Conservation (phyloP, 1,284 basidiomycete species). For the Singerocomus inundabilis region DNA sequence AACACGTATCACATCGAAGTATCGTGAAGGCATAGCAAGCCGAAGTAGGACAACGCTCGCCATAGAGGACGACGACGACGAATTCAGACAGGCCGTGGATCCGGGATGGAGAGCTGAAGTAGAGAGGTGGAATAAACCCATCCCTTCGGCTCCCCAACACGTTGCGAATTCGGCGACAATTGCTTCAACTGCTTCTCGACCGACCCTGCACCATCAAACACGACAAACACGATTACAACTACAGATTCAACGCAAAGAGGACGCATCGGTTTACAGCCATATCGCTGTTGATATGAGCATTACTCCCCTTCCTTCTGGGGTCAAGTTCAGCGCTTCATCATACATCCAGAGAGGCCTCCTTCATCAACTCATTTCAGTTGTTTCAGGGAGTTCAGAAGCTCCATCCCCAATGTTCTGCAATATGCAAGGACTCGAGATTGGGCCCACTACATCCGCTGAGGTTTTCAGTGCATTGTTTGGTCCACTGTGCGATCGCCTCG, state of each 20-base stretch:
- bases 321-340: constrained; percentile 47
- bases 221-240: neutral
- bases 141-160: constrained; percentile 18
- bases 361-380: constrained; percentile 46
- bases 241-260: constrained; percentile 11
- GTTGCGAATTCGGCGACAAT: neutral
- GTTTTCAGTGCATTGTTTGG: constrained; percentile 42
- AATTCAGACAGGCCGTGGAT: constrained; percentile 43
- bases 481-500: constrained; percentile 44
- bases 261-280: constrained; percentile 12
- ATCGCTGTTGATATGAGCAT: constrained; percentile 51
- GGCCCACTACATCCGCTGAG: constrained; percentile 37
- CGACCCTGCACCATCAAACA: constrained; percentile 19
- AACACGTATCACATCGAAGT: constrained; percentile 30
- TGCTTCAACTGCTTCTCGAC: constrained; percentile 3
- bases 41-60: constrained; percentile 13
- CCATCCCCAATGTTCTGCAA: constrained; percentile 31
- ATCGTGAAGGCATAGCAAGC: constrained; percentile 14
- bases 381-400: constrained; percentile 29
- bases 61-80: constrained; percentile 42
- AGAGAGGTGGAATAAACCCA: constrained; percentile 32
- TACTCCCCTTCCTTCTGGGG: constrained; percentile 46
- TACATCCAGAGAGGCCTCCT: constrained; percentile 60
- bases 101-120: constrained; percentile 38
- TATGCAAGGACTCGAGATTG: constrained; percentile 41